These are phyloP conservation scores for Hygrocybe coccinea DNA, from an alignment of 768 basidiomycete genomes.

Conservation along the genomic window DNA sequence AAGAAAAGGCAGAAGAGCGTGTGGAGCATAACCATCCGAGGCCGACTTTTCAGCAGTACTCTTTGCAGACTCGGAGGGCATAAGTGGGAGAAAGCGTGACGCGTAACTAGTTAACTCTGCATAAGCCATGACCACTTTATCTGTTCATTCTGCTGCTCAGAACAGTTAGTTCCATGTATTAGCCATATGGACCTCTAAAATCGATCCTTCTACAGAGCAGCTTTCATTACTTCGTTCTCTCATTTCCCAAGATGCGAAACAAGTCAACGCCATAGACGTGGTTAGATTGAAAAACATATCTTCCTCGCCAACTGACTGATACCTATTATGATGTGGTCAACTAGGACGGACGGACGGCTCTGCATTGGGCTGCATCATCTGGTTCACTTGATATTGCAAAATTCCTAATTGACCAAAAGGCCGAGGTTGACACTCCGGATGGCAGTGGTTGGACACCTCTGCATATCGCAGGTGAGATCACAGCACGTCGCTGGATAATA, in stretches of 20 bases:
- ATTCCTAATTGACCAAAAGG: slow-evolving; percentile 66
- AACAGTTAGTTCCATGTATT: slow-evolving; percentile 44
- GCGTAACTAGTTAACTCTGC: too few species aligned
- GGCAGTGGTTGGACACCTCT: slow-evolving; percentile 71
- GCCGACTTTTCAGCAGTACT: slow-evolving; percentile 22
- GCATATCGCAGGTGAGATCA: slow-evolving; percentile 63
- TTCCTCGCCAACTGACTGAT: background rate
- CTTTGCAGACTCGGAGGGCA: background rate
- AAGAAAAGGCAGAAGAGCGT: slow-evolving; percentile 72
- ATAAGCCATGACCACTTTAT: slow-evolving; percentile 42
- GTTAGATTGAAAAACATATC: slow-evolving; percentile 34
- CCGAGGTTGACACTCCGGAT: slow-evolving; percentile 64
- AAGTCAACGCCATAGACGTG: slow-evolving; percentile 57
- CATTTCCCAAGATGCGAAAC: slow-evolving; percentile 54
- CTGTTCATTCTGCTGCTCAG: slow-evolving; percentile 64
- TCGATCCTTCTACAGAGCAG: slow-evolving; percentile 48
- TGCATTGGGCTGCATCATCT: slow-evolving; percentile 83
- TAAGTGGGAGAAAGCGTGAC: background rate
- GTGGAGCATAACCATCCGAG: slow-evolving; percentile 37
- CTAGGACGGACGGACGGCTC: slow-evolving; percentile 72
- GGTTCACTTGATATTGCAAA: slow-evolving; percentile 63
- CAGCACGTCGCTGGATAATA: too few species aligned
- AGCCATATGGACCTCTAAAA: slow-evolving; percentile 1
- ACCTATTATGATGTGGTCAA: slow-evolving; percentile 1
- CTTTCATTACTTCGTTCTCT: slow-evolving; percentile 63